These are phyloP conservation scores for Cardamine resedifolia DNA, from an alignment of 345 rosid genomes.

Conservation along the genomic window DNA sequence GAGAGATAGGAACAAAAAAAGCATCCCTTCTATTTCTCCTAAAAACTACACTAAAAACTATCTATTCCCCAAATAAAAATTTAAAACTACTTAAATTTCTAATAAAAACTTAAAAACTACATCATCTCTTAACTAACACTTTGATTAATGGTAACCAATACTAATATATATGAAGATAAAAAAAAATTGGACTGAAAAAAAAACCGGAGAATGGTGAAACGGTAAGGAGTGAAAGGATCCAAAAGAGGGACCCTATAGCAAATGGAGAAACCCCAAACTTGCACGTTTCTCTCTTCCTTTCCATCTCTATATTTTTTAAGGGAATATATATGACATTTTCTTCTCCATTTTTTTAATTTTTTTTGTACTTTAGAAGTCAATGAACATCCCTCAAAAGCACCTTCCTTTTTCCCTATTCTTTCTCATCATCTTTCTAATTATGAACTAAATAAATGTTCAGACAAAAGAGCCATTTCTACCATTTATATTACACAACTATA, in stretches of 20 bases:
- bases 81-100: no score
- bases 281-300: conserved; percentile 33
- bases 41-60: no score
- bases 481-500: conserved; percentile 18
- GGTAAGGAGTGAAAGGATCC: conserved; percentile 21
- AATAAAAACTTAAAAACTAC: no score
- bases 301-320: not conserved
- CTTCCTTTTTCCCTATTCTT: conserved; percentile 25
- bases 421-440: conserved; percentile 25
- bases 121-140: no score
- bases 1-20: no score
- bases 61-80: no score
- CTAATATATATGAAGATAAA: not conserved
- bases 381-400: conserved; percentile 31
- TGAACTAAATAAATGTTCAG: conserved; percentile 31
- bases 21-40: no score
- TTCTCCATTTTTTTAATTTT: not conserved
- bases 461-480: conserved; percentile 22
- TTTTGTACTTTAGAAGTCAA: conserved; percentile 24
- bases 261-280: conserved; percentile 33
- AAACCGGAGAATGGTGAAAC: conserved; percentile 4
- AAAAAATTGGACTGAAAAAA: not conserved
- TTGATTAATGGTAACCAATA: conserved; percentile 7
- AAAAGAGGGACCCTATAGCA: conserved; percentile 12
- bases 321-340: conserved; percentile 24